Conservation (phyloP, 352 stramenopile species). For the Phytophthora uliginosa region DNA sequence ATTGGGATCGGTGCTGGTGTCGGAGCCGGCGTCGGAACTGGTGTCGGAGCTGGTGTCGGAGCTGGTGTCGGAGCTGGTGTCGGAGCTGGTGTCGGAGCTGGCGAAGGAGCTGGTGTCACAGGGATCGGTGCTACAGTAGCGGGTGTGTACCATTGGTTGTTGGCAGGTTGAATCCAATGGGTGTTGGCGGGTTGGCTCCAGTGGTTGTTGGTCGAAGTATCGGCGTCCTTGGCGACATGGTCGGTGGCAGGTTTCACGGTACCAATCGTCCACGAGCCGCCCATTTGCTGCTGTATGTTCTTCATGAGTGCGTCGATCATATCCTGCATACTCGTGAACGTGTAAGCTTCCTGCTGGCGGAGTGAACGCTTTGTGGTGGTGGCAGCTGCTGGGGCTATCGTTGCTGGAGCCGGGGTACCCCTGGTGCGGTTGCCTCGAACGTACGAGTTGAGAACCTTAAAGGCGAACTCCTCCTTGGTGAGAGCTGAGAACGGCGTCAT, state of each 20-base stretch:
- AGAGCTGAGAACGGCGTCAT: constrained; percentile 55
- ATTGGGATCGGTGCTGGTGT: constrained; percentile 11
- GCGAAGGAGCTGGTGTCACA: neutral
- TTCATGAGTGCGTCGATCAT: constrained; percentile 36
- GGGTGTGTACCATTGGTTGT: neutral
- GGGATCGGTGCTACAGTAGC: constrained; percentile 6
- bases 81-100: neutral
- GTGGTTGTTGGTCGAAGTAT: constrained; percentile 18
- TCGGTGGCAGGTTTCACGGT: constrained; percentile 34
- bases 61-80: neutral
- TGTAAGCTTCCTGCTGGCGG: constrained; percentile 25
- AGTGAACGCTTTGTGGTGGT: constrained; percentile 28
- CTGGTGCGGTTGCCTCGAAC: constrained; percentile 25
- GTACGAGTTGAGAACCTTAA: constrained; percentile 40
- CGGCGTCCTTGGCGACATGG: constrained; percentile 10
- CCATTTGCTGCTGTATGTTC: constrained; percentile 29
- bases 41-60: neutral
- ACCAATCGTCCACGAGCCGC: constrained; percentile 24
- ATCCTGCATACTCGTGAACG: constrained; percentile 36
- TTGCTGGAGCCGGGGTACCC: neutral
- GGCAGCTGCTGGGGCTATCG: neutral
- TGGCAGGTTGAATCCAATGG: constrained; percentile 19
- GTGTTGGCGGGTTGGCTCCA: constrained; percentile 3
- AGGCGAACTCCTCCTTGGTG: constrained; percentile 50
- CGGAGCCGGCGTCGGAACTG: neutral